Base-by-base conservation (phyloP, 495 filamentous ascomycete species). In the Pyrenula aspistea region DNA sequence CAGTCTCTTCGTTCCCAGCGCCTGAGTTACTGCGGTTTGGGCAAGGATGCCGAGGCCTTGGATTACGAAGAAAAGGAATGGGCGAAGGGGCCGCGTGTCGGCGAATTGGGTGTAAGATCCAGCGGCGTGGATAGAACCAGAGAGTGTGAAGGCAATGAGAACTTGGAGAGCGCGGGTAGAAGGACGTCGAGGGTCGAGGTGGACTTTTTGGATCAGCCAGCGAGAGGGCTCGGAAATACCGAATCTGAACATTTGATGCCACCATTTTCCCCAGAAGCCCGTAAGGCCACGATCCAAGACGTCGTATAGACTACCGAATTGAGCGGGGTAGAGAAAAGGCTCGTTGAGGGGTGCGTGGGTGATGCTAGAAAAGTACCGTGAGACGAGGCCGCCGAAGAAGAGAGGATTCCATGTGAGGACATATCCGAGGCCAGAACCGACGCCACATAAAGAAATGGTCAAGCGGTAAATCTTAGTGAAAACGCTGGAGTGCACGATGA, bases 181-280 rank as follows among this genome's bases (percentile, higher is more conserved):
- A 1, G 2, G 54, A 49, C 22, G 49, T 24, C 15, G 19, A n/a
- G 42, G 68, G 24, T 21, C 22, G 54, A 12, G 56, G 49, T 12
- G 54, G 54, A 10, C 56, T 60, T 0, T 64, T 54, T 10, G 61
- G 51, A 0, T 19, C 22, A 87, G 59, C 62, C 70, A 84, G 8
- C 67, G 64, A 0, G 75, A 67, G 0, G 84, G 79, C 1, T 78
- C 75, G 3, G 78, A 68, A 64, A 95, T 92, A 0, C 76, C 86
- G 36, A 80, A 75, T 2, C 88, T 83, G 70, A 95, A 93, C 1
- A 84, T 78, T 66, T 95, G 90, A 67, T 95, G 90, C 90, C 90
- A 95, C 84, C 85, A 94, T 15, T 72, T 77, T 49, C 85, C 81
- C 90, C 90, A 96, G 61, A 84, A 81, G 24, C 89, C 89, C 8